phyloP scores from a whole-genome alignment of 2,329 filamentous ascomycete genomes.

The Huntiella omanensis region DNA sequence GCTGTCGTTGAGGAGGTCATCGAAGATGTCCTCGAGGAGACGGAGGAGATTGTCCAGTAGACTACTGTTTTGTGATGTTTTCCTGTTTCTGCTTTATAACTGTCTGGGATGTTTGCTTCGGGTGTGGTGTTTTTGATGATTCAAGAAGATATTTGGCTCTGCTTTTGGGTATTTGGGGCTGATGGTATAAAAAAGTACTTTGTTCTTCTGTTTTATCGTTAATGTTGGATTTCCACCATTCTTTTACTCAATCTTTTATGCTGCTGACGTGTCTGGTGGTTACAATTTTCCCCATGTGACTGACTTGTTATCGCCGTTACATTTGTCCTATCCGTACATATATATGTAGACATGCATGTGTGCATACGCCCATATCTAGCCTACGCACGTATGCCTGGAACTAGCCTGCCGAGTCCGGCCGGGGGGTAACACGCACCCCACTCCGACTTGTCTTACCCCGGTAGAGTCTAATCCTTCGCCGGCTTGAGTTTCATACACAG shows the following conservation, averaged over 20 bases:
- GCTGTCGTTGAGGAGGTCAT: constrained; percentile 70
- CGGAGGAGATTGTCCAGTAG: constrained; percentile 49
- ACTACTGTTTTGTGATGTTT: constrained; percentile 2
- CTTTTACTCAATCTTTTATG: background rate
- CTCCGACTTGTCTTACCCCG: too few species aligned
- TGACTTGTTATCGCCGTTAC: too few species aligned
- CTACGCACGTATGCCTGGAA: too few species aligned
- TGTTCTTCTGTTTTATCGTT: constrained; percentile 5
- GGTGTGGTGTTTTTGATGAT: background rate
- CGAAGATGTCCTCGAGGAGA: constrained; percentile 59
- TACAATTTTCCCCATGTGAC: background rate
- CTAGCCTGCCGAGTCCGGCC: too few species aligned
- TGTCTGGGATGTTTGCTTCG: background rate
- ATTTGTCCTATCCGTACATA: too few species aligned
- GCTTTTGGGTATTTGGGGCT: constrained; percentile 5
- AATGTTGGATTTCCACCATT: background rate
- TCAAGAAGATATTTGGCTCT: background rate
- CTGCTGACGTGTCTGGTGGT: background rate
- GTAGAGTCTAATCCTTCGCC: too few species aligned
- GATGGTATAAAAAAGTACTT: constrained; percentile 9
- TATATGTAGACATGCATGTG: too few species aligned
- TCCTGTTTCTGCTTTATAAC: background rate
- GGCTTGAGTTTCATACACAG: too few species aligned
- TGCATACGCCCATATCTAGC: too few species aligned
- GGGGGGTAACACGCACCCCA: too few species aligned